Evolutionary conservation across 768 basidiomycete genomes (phyloP), one percentile per base, ranked within the genome.

Genomic region (Phlebiopsis flavidoalba): DNA sequence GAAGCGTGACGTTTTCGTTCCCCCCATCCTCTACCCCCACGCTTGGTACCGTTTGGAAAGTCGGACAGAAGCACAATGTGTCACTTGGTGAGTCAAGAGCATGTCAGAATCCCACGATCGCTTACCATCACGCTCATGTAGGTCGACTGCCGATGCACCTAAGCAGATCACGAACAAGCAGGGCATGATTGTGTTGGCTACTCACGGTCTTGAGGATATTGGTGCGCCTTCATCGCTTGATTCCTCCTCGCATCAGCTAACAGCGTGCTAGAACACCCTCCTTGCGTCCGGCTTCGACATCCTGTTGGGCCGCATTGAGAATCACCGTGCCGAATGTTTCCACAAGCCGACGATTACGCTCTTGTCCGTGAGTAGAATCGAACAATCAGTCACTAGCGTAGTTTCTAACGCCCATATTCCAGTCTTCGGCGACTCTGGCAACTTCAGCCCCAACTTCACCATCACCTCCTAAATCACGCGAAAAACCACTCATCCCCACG

Each of bases 391-490:
- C n/a, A n/a, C n/a, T n/a, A n/a, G n/a, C n/a, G n/a, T n/a, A n/a
- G n/a, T n/a, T n/a, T n/a, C n/a, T n/a, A n/a, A n/a, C n/a, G n/a
- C n/a, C n/a, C n/a, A n/a, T n/a, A n/a, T n/a, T n/a, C 24, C 51
- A 81, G 81, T 81, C 53, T 79, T 79, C 59, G 80, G 81, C 19
- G 78, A 81, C 65, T 81, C 81, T 35, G 79, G 79, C 46, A 76
- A 81, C 67, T 66, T 67, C 58, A 79, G 78, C 64, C 71, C 71
- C 8, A 58, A 60, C 14, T 80, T 80, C 70, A 70, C 70, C 19
- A 74, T 80, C 61, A 57, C 59, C 21, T 33, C 52, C 64, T 60
- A 37, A 60, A 46, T 43, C 36, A 15, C 33, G 17, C 31, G n/a
- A 15, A 53, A 22, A 3, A 22, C 11, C 24, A 21, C 36, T 45